Percentiles rank a stretch among this genome's conserved stretches.
phyloP scores from a whole-genome alignment of 345 rosid species.

The Reutealis trisperma region DNA sequence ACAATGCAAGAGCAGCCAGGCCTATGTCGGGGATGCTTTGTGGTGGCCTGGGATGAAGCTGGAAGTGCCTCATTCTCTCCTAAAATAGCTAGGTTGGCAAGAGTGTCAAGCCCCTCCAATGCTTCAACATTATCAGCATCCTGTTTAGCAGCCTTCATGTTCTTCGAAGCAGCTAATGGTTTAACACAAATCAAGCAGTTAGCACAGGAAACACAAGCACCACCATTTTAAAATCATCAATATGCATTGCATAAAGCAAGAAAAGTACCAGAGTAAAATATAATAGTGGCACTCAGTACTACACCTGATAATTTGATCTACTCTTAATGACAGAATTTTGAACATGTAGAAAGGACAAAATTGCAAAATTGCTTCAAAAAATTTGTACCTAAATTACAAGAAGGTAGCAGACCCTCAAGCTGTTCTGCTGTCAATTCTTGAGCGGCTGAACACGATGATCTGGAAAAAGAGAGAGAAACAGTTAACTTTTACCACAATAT shows the following conservation, averaged over 20 bases:
- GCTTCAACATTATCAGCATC: slow-evolving; percentile 48
- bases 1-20: slow-evolving; percentile 92
- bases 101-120: slow-evolving; percentile 67
- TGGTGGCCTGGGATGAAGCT: slow-evolving; percentile 62
- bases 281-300: not conserved
- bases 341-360: not conserved
- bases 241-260: not conserved
- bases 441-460: slow-evolving; percentile 60
- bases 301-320: not conserved
- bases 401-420: slow-evolving; percentile 57
- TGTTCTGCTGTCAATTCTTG: slow-evolving; percentile 55
- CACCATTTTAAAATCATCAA: slow-evolving; percentile 19
- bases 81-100: slow-evolving; percentile 62
- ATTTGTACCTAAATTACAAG: slow-evolving; percentile 49
- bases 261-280: not conserved
- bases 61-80: slow-evolving; percentile 56
- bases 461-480: slow-evolving; percentile 27
- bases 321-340: not conserved
- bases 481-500: slow-evolving; percentile 9
- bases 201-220: slow-evolving; percentile 1
- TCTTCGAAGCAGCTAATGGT: slow-evolving; percentile 47
- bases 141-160: slow-evolving; percentile 52
- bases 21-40: slow-evolving; percentile 93
- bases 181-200: slow-evolving; percentile 11
- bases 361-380: slow-evolving; percentile 11